Evolutionary conservation across 2,329 filamentous ascomycete genomes (phyloP), one percentile per base, ranked within the genome.

Genomic region (Penicillium brasilianum): DNA sequence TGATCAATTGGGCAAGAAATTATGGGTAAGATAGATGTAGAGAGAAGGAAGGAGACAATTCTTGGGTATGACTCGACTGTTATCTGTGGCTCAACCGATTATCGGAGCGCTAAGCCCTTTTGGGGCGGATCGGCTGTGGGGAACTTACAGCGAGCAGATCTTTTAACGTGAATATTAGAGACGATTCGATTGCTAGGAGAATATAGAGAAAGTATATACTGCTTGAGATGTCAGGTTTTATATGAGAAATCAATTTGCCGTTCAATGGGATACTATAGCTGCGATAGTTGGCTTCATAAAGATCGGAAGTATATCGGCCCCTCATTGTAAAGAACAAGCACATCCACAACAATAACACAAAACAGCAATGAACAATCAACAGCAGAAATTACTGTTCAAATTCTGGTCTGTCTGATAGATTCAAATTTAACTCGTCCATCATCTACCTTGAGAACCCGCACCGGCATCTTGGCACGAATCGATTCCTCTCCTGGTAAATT

Each of bases 1-100:
- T 60, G 48, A 30, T 66, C 58, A 58, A 66, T 64, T 55, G 34
- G 48, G 28, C 18, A 39, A 39, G 20, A 20, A 49, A 32, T 59
- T 25, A 44, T 53, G 25, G 20, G 37, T 57, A 59, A 55, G 51
- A 34, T 22, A 49, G 20, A 54, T 51, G 46, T 55, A 41, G 34
- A 50, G 61, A 30, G 49, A 55, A 43, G 59, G 58, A 44, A 10
- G 44, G 59, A 48, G 41, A 30, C 11, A 53, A 25, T 37, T 20
- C 30, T 43, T 30, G 52, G 39, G 36, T n/a, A 54, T 52, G 48
- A 58, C 36, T 58, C 25, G 53, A 46, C 43, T 56, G 53, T 13
- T 56, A 36, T 46, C 43, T 44, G 18, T 56, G 53, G 53, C 53
- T 56, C 39, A 46, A 44, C 53, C 53, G 53, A 56, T 56, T 46